These are phyloP conservation scores for Fragaria nilgerrensis DNA, from an alignment of 306 rosid genomes.

Conservation along the genomic window DNA sequence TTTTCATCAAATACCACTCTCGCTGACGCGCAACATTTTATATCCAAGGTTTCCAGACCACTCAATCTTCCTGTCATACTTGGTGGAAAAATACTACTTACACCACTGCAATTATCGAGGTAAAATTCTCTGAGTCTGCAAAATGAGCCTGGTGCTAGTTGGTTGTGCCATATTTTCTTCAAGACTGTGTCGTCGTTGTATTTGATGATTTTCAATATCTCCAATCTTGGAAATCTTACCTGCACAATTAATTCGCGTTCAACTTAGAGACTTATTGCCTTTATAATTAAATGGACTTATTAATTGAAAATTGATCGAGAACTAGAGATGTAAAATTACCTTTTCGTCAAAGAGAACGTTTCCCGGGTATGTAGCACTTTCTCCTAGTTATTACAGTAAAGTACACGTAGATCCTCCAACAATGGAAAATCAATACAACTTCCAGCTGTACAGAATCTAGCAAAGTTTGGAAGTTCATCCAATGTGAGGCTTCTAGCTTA, in stretches of 20 bases:
- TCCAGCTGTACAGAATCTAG: background rate
- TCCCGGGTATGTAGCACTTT: no score
- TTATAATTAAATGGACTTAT: no score
- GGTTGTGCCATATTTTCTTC: background rate
- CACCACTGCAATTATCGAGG: background rate
- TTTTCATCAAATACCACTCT: background rate
- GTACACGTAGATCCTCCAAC: background rate
- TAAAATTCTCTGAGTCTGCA: background rate
- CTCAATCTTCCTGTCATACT: background rate
- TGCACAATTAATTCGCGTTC: no score
- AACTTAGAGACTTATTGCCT: no score
- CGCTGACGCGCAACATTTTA: background rate
- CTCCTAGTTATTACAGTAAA: no score
- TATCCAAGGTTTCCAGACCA: background rate
- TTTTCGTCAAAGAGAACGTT: no score
- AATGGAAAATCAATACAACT: background rate
- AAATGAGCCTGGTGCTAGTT: background rate
- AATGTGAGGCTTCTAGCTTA: background rate
- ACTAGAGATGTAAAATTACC: no score
- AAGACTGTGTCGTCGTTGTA: no score
- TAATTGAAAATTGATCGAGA: no score
- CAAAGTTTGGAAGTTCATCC: background rate
- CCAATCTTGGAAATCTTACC: background rate
- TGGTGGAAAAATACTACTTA: background rate
- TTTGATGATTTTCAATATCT: no score